Evolutionary conservation across 1,284 basidiomycete species (phyloP).

Genomic region (Inonotus obliquus): DNA sequence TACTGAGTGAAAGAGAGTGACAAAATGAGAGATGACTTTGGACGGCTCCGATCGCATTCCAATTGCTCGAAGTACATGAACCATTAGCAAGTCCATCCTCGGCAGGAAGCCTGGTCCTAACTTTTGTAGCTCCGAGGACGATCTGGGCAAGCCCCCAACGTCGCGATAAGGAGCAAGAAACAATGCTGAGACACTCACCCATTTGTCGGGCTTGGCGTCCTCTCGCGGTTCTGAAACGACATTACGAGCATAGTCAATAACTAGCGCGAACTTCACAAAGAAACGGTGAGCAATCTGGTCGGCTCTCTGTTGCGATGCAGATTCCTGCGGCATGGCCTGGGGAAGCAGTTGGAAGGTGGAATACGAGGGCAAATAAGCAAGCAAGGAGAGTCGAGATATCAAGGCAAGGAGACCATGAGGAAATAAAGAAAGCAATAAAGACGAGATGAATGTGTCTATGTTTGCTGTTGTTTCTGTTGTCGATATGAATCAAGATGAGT

Average conservation of each 20-base stretch:
- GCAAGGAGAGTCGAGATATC: background rate
- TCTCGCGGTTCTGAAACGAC: constrained; percentile 34
- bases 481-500: background rate
- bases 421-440: background rate
- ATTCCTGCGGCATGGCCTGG: constrained; percentile 1
- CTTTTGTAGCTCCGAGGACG: background rate
- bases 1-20: background rate
- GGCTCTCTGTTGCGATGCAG: constrained; percentile 40
- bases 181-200: constrained; percentile 45
- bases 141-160: background rate
- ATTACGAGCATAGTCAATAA: constrained; percentile 66
- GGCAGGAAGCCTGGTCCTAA: background rate
- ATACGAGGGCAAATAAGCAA: background rate
- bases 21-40: background rate
- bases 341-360: background rate
- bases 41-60: background rate
- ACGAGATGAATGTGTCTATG: background rate
- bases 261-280: constrained; percentile 71
- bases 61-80: background rate
- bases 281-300: constrained; percentile 80
- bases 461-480: background rate
- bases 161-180: background rate
- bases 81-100: background rate
- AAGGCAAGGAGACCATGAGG: constrained; percentile 7
- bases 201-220: constrained; percentile 61